A percentile compares a stretch with the other conserved stretches of the same genome.
Conservation (phyloP, 2,329 filamentous ascomycete species). For the Neonectria faginata region DNA sequence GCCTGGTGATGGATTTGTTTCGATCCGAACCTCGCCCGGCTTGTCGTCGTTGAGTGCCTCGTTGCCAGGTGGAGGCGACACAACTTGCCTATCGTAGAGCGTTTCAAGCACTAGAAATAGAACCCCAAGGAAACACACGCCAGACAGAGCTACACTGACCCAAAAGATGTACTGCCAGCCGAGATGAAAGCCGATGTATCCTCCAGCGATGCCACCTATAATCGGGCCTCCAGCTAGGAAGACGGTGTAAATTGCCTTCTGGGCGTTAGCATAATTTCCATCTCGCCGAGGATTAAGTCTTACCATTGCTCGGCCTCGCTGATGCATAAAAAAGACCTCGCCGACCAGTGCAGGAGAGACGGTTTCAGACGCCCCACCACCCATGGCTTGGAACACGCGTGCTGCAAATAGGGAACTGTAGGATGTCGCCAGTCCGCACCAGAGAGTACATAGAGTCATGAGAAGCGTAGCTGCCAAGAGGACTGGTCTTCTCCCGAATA, state of each 20-base stretch:
- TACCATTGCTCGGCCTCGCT: constrained; percentile 51
- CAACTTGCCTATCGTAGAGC: no score
- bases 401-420: constrained; percentile 46
- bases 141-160: constrained; percentile 47
- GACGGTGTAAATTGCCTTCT: constrained; percentile 49
- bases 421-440: constrained; percentile 41
- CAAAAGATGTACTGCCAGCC: constrained; percentile 52
- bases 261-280: background rate
- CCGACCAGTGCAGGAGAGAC: constrained; percentile 50
- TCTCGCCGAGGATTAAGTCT: rapidly evolving
- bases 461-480: constrained; percentile 48
- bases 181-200: constrained; percentile 49
- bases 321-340: constrained; percentile 52
- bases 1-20: constrained; percentile 3
- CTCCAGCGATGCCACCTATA: constrained; percentile 50
- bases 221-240: constrained; percentile 49
- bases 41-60: constrained; percentile 1
- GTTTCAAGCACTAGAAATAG: no score
- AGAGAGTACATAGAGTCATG: constrained; percentile 42
- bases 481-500: constrained; percentile 49
- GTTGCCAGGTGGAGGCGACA: no score
- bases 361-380: constrained; percentile 51
- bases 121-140: constrained; percentile 32
- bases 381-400: constrained; percentile 50
- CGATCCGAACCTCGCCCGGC: background rate